A percentile compares a stretch with the other conserved stretches of the same genome.
Evolutionary conservation across 164 flowering plant genomes (phyloP).

Genomic region (Platanus orientalis): DNA sequence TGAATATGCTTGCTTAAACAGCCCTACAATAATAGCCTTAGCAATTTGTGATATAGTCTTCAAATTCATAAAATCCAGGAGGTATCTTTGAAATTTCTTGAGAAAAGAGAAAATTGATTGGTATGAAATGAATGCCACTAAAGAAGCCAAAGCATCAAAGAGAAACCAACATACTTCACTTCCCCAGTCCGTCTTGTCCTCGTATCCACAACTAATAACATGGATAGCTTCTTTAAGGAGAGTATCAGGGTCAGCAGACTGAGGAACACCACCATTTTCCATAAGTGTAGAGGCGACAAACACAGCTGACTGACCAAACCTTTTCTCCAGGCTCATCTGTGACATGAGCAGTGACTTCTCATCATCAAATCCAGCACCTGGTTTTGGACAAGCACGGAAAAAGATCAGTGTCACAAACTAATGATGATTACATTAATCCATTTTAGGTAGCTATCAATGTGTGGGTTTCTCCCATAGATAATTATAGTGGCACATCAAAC

Average conservation of each 20-base stretch:
- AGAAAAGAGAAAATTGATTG: no score
- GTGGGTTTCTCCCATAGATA: no score
- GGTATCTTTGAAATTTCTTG: no score
- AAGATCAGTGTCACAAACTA: neutral
- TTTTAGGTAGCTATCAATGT: neutral
- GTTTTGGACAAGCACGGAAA: neutral
- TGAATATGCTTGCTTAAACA: no score
- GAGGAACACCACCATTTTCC: constrained; percentile 43
- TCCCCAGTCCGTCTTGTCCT: constrained; percentile 60
- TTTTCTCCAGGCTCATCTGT: constrained; percentile 43
- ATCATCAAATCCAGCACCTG: constrained; percentile 30
- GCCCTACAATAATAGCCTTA: no score
- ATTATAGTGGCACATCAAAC: no score
- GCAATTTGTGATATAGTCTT: no score
- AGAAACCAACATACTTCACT: constrained; percentile 30
- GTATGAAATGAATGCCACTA: neutral
- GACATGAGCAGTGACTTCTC: constrained; percentile 29
- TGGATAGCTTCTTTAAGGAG: constrained; percentile 48
- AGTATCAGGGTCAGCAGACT: constrained; percentile 27
- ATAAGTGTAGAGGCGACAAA: constrained; percentile 45
- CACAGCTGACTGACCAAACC: constrained; percentile 47
- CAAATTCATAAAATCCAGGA: no score
- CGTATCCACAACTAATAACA: constrained; percentile 56
- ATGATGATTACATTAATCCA: neutral
- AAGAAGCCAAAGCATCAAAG: neutral